Percentiles rank a stretch among this genome's conserved stretches.
phyloP scores from a whole-genome alignment of 768 basidiomycete genomes.

The Rhodotorula taiwanensis region DNA sequence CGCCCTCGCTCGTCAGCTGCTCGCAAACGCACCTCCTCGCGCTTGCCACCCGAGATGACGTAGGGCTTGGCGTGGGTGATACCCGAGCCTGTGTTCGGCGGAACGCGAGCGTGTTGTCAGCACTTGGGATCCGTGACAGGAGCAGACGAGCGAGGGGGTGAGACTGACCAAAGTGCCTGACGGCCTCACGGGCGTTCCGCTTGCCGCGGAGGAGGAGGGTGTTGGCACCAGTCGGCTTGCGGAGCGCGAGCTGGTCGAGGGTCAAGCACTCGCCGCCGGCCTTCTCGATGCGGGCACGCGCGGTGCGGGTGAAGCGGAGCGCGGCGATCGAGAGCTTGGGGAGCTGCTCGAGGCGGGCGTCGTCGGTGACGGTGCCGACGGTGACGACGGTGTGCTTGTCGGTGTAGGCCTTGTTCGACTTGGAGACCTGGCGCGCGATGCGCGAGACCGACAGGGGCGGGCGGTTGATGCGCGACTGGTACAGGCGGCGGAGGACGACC shows the following conservation, averaged over 20 bases:
- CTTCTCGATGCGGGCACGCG: conserved; percentile 88
- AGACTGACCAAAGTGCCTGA: conserved; percentile 87
- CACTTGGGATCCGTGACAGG: no score
- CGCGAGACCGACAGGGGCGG: conserved; percentile 91
- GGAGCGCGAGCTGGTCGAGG: conserved; percentile 85
- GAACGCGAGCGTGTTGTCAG: not conserved
- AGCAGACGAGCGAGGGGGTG: not conserved
- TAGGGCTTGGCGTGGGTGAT: conserved; percentile 63
- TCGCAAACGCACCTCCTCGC: conserved; percentile 44
- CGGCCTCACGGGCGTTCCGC: conserved; percentile 85
- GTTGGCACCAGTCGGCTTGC: conserved; percentile 90
- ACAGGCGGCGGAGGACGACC: conserved; percentile 91
- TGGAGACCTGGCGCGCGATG: conserved; percentile 55
- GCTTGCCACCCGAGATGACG: conserved; percentile 92
- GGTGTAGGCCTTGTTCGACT: conserved; percentile 47
- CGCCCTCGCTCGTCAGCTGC: not conserved
- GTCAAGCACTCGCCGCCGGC: conserved; percentile 93
- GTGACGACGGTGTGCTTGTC: conserved; percentile 77
- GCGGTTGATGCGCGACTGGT: conserved; percentile 94
- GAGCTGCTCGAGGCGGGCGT: conserved; percentile 72
- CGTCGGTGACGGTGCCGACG: conserved; percentile 91
- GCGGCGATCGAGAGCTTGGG: conserved; percentile 92
- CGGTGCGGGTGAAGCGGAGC: conserved; percentile 84
- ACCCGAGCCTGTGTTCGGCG: conserved; percentile 11
- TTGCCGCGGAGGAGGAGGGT: conserved; percentile 88